Conservation (phyloP, 345 rosid genomes). For the Eucalyptus melliodora region DNA sequence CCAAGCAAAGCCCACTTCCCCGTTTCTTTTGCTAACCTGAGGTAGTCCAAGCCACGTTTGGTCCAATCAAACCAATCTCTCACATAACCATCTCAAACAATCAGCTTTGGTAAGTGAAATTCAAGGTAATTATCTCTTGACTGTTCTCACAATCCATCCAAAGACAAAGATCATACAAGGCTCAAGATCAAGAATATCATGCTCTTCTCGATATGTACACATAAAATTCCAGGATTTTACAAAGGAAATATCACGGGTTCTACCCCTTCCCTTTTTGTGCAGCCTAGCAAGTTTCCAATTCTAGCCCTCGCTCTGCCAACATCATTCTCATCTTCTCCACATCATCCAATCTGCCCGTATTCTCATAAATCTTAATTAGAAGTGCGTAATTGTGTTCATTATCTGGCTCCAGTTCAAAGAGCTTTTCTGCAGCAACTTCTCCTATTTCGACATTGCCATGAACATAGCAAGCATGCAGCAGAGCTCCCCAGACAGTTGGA, state of each 20-base stretch:
- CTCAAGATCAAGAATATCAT: neutral
- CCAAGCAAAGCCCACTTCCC: neutral
- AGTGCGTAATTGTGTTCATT: constrained; percentile 72
- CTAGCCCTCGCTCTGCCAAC: constrained; percentile 63
- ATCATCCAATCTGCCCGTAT: constrained; percentile 28
- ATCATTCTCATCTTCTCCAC: constrained; percentile 48
- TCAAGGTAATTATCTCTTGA: neutral
- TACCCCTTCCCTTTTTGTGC: constrained; percentile 4
- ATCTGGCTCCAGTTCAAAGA: constrained; percentile 77
- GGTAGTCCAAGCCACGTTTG: neutral
- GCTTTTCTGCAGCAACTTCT: constrained; percentile 52
- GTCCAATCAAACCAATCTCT: neutral
- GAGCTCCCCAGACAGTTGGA: constrained; percentile 83
- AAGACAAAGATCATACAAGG: neutral
- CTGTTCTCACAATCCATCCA: neutral
- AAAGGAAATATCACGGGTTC: neutral
- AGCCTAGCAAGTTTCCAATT: neutral
- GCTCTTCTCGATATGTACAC: neutral
- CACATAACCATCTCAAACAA: neutral
- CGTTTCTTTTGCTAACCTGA: neutral
- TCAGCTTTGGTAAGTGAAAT: neutral
- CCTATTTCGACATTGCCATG: constrained; percentile 55
- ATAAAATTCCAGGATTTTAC: neutral
- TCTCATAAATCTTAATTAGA: constrained; percentile 50
- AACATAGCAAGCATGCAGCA: constrained; percentile 59